phyloP scores from a whole-genome alignment of 2,329 filamentous ascomycete species.

The Monosporascus sp. region DNA sequence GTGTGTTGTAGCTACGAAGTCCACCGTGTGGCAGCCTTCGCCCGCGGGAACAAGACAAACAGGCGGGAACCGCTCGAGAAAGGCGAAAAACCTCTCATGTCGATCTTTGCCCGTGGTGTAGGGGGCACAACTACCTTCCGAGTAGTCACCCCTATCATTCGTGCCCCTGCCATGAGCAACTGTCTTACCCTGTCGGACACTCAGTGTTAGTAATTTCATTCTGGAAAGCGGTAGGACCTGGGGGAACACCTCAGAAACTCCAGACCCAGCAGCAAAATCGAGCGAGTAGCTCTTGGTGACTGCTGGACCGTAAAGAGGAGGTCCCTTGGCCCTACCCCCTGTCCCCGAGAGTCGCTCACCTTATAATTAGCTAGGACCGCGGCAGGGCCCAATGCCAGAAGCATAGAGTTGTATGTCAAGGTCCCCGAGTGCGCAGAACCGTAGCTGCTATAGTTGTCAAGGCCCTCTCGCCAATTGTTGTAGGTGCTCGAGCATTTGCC shows the following conservation, averaged over 20 bases:
- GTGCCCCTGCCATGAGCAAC: slow-evolving; percentile 1
- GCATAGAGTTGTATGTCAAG: background rate
- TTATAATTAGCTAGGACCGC: slow-evolving; percentile 2
- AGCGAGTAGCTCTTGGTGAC: too few relatives aligned
- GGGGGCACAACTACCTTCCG: background rate
- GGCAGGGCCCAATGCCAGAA: background rate
- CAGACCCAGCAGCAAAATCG: too few relatives aligned
- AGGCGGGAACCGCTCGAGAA: background rate
- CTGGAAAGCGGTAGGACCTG: too few relatives aligned
- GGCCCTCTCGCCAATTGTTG: slow-evolving; percentile 3
- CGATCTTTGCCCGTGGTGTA: slow-evolving; percentile 3
- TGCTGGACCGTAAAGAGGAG: too few relatives aligned
- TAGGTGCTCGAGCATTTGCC: slow-evolving; percentile 1
- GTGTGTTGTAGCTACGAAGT: slow-evolving; percentile 1
- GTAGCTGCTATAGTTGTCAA: slow-evolving; percentile 1
- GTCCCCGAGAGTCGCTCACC: background rate
- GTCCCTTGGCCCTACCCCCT: too few relatives aligned
- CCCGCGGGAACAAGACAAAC: background rate
- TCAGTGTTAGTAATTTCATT: background rate
- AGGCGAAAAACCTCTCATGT: slow-evolving; percentile 4
- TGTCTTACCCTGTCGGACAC: background rate
- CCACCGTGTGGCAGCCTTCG: slow-evolving; percentile 1
- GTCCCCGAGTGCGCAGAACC: background rate
- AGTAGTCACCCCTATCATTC: slow-evolving; percentile 1
- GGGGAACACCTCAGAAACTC: too few relatives aligned